phyloP scores from a whole-genome alignment of 257 asterid genomes.

The Linaria vulgaris region DNA sequence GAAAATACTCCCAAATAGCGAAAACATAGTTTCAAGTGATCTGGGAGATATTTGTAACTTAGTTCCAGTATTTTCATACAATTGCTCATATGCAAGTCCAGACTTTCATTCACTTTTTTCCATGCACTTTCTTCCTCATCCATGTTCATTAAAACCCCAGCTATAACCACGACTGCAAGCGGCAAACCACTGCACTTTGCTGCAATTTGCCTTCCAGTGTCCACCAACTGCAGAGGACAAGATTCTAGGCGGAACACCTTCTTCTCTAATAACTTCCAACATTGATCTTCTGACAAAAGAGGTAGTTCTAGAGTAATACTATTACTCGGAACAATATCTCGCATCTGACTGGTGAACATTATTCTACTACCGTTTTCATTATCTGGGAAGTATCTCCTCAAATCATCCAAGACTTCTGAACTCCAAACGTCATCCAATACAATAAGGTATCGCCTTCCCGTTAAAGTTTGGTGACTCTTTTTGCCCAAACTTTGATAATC shows the following conservation, averaged over 20 bases:
- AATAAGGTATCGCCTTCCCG: slow-evolving; percentile 26
- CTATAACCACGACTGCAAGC: slow-evolving; percentile 28
- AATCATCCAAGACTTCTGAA: slow-evolving; percentile 23
- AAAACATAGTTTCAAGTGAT: slow-evolving; percentile 38
- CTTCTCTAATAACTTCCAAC: slow-evolving; percentile 24
- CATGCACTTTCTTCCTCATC: slow-evolving; percentile 16
- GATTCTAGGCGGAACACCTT: slow-evolving; percentile 20
- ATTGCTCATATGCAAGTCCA: slow-evolving; percentile 1
- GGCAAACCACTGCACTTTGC: slow-evolving; percentile 24
- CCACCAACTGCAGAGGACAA: slow-evolving; percentile 21
- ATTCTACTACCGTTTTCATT: slow-evolving; percentile 21
- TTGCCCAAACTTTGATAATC: neutral
- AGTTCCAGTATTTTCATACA: slow-evolving; percentile 16
- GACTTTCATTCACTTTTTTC: slow-evolving; percentile 17
- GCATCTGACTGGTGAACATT: slow-evolving; percentile 22
- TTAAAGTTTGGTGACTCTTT: slow-evolving; percentile 24
- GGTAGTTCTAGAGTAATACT: slow-evolving; percentile 1
- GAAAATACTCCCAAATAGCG: slow-evolving; percentile 36
- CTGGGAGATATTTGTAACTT: slow-evolving; percentile 33
- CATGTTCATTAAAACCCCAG: slow-evolving; percentile 24
- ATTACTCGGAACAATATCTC: neutral
- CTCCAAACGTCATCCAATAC: slow-evolving; percentile 35
- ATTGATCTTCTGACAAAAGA: neutral
- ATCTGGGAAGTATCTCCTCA: slow-evolving; percentile 4
- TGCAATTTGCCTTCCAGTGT: slow-evolving; percentile 17